These are phyloP conservation scores for Podaxis sp. DNA, from an alignment of 768 basidiomycete genomes.

Conservation along the genomic window DNA sequence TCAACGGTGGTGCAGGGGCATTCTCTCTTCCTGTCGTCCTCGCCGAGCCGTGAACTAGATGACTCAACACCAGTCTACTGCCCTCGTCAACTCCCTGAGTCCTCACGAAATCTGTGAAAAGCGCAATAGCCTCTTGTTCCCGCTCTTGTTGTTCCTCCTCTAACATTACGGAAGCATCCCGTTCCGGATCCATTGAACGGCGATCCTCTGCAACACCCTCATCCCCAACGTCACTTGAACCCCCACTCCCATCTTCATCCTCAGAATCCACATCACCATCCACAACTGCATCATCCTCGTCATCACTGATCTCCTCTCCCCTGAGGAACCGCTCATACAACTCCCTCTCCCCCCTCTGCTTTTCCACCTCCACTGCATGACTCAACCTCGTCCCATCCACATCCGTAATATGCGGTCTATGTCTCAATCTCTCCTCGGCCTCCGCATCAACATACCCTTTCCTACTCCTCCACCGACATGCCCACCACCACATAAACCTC, in stretches of 20 bases:
- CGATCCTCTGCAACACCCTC: slow-evolving; percentile 17
- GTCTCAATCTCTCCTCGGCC: slow-evolving; percentile 20
- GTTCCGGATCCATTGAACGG: not conserved
- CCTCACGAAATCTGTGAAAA: slow-evolving; percentile 55
- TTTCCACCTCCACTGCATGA: slow-evolving; percentile 18
- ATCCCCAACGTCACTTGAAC: slow-evolving; percentile 20
- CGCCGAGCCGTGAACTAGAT: slow-evolving; percentile 25
- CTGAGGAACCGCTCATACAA: slow-evolving; percentile 57
- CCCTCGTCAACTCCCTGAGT: slow-evolving; percentile 14
- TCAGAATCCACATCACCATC: slow-evolving; percentile 29
- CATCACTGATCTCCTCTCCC: slow-evolving; percentile 51
- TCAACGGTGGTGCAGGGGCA: slow-evolving; percentile 9
- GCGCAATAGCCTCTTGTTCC: slow-evolving; percentile 40
- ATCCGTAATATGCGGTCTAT: not conserved
- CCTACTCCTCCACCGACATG: slow-evolving; percentile 11
- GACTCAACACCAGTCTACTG: slow-evolving; percentile 26
- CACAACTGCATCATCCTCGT: slow-evolving; percentile 34
- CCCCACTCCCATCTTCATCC: slow-evolving; percentile 25
- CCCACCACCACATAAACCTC: slow-evolving; percentile 9
- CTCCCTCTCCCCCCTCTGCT: slow-evolving; percentile 30
- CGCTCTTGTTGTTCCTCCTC: slow-evolving; percentile 17
- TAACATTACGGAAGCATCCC: not conserved
- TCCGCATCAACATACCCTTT: slow-evolving; percentile 18
- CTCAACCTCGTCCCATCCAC: not conserved
- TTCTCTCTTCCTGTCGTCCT: slow-evolving; percentile 23